Conservation (phyloP, 768 basidiomycete species). For the Leucocoprinus leucothites region DNA sequence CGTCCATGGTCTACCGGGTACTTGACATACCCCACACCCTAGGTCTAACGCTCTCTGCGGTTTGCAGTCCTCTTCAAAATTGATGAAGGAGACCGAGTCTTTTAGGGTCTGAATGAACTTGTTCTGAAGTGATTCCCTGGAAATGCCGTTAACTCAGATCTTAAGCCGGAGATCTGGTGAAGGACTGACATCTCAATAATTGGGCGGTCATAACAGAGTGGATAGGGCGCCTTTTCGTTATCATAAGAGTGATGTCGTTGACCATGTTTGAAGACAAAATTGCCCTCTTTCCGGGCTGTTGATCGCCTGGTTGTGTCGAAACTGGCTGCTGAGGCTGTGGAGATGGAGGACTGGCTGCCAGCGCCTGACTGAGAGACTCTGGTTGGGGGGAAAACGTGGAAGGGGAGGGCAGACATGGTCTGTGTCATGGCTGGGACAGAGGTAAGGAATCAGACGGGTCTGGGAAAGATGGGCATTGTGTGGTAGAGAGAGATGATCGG, state of each 20-base stretch:
- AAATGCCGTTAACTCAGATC: background rate
- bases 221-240: conserved; percentile 78
- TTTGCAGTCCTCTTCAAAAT: conserved; percentile 48
- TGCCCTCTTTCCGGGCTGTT: conserved; percentile 48
- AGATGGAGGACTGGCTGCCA: conserved; percentile 16
- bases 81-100: conserved; percentile 56
- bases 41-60: conserved; percentile 59
- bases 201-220: conserved; percentile 64
- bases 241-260: conserved; percentile 66
- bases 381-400: conserved; percentile 10
- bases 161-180: background rate
- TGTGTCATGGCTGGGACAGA: conserved; percentile 4
- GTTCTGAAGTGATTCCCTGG: conserved; percentile 56
- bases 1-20: conserved; percentile 1
- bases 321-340: conserved; percentile 21
- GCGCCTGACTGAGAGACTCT: background rate
- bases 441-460: background rate
- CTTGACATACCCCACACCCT: conserved; percentile 61
- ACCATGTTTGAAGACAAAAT: conserved; percentile 58
- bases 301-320: conserved; percentile 33
- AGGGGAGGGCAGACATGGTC: background rate
- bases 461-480: conserved; percentile 10
- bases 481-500: conserved; percentile 1
- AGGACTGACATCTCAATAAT: conserved; percentile 64
- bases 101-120: conserved; percentile 45